These are phyloP conservation scores for Lodderomyces elongisporus DNA, from an alignment of 1,139 yeast species.

Conservation along the genomic window DNA sequence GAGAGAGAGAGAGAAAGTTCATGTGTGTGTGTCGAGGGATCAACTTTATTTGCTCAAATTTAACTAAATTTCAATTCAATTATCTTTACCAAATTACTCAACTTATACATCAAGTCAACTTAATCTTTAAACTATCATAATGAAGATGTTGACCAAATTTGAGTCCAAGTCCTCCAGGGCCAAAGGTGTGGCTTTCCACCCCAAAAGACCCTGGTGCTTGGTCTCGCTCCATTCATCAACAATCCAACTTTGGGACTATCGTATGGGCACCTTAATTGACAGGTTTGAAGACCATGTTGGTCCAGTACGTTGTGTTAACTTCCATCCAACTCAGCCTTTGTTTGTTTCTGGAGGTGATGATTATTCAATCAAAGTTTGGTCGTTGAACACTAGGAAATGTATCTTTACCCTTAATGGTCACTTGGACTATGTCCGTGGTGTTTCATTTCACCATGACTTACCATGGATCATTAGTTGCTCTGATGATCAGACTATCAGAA, in stretches of 20 bases:
- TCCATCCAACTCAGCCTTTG: constrained; percentile 96
- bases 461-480: constrained; percentile 98
- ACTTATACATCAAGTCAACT: too few species aligned
- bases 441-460: constrained; percentile 88
- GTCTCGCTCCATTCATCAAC: constrained; percentile 93
- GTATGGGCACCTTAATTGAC: constrained; percentile 97
- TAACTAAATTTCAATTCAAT: too few species aligned
- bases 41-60: too few species aligned
- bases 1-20: too few species aligned
- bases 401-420: constrained; percentile 90
- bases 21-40: too few species aligned
- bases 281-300: constrained; percentile 98
- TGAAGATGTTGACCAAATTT: constrained; percentile 97
- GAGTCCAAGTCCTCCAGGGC: constrained; percentile 99
- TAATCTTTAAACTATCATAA: too few species aligned
- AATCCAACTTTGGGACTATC: constrained; percentile 97
- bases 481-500: constrained; percentile 97
- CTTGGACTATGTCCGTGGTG: constrained; percentile 92
- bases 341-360: constrained; percentile 98
- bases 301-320: constrained; percentile 91
- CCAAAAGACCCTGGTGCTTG: constrained; percentile 93
- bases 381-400: constrained; percentile 85
- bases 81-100: too few species aligned
- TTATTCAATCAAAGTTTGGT: constrained; percentile 93
- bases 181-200: constrained; percentile 97